Evolutionary conservation across 345 rosid genomes (phyloP).

Genomic region (Euphorbia peplus): DNA sequence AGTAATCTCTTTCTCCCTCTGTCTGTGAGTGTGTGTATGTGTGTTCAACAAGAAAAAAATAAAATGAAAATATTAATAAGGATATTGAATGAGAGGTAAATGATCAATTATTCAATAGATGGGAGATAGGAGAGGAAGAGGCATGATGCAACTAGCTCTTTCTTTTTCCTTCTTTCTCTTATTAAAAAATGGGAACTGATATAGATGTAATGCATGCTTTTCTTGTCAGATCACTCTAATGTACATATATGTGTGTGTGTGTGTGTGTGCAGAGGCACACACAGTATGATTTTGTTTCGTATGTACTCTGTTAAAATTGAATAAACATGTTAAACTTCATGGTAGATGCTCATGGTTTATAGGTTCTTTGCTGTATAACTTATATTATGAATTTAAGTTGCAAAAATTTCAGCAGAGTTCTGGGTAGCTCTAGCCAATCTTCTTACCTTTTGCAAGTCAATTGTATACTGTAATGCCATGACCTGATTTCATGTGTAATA

Average conservation of each 20-base stretch:
- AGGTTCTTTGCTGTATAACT: not conserved
- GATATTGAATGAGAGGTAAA: not conserved
- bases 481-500: too few relatives aligned
- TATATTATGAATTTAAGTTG: not conserved
- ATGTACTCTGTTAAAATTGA: too few relatives aligned
- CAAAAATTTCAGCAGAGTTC: too few relatives aligned
- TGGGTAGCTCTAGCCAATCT: not conserved
- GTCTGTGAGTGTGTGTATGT: not conserved
- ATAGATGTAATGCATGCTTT: too few relatives aligned
- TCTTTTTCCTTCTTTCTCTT: not conserved
- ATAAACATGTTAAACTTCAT: too few relatives aligned
- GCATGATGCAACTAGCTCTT: not conserved
- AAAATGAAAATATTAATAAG: not conserved
- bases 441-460: not conserved
- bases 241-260: too few relatives aligned
- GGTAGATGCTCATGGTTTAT: too few relatives aligned
- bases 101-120: not conserved
- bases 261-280: too few relatives aligned
- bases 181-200: not conserved
- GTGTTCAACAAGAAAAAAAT: not conserved
- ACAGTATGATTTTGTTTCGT: not conserved
- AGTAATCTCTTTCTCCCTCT: slow-evolving; percentile 44
- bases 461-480: too few relatives aligned
- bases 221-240: too few relatives aligned
- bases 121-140: not conserved